phyloP scores from a whole-genome alignment of 495 filamentous ascomycete species.

The Tuber melanosporum region DNA sequence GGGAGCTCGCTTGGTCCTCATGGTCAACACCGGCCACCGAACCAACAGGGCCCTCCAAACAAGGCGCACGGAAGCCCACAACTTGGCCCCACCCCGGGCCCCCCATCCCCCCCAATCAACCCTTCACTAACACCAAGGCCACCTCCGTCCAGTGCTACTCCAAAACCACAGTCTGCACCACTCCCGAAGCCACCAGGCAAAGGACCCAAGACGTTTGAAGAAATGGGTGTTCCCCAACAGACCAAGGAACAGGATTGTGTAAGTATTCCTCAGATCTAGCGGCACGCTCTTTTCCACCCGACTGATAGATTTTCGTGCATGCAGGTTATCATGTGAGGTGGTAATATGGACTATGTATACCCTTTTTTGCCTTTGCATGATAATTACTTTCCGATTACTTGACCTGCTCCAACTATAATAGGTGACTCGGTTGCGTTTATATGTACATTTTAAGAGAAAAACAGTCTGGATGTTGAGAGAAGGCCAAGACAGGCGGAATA shows the following conservation, averaged over 20 bases:
- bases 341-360: constrained; percentile 4
- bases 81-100: constrained; percentile 8
- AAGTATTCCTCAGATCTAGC: constrained; percentile 47
- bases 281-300: constrained; percentile 5
- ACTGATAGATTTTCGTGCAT: constrained; percentile 18
- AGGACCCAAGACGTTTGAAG: constrained; percentile 94
- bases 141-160: constrained; percentile 33
- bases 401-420: background rate
- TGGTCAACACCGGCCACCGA: constrained; percentile 29
- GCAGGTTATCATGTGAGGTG: constrained; percentile 57
- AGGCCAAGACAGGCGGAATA: background rate
- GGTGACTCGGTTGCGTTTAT: background rate
- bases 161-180: constrained; percentile 41
- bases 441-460: background rate
- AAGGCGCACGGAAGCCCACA: constrained; percentile 18
- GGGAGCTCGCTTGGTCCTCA: constrained; percentile 23
- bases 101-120: constrained; percentile 30
- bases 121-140: constrained; percentile 39
- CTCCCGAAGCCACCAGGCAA: constrained; percentile 56
- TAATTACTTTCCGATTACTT: background rate
- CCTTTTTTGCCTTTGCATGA: background rate
- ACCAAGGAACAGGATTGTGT: constrained; percentile 85
- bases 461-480: background rate
- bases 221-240: constrained; percentile 83
- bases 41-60: constrained; percentile 30